A percentile compares a stretch with the other conserved stretches of the same genome.
phyloP scores from a whole-genome alignment of 2,329 filamentous ascomycete species.

The Colletotrichum scovillei region DNA sequence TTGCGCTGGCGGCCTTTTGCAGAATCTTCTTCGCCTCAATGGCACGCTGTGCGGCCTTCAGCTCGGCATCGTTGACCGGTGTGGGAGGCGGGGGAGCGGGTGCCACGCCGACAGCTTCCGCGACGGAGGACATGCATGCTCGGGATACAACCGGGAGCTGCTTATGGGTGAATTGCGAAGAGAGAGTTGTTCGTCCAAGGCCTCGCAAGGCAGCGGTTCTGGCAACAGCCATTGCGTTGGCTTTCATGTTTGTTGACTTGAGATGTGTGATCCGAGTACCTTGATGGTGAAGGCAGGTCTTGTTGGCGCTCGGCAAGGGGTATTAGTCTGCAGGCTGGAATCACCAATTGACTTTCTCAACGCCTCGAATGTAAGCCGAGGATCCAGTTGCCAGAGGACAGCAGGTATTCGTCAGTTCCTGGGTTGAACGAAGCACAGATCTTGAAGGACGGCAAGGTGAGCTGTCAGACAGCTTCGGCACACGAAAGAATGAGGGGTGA shows the following conservation, averaged over 20 bases:
- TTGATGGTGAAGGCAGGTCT: background rate
- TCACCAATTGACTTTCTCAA: background rate
- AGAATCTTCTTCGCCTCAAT: slow-evolving; percentile 46
- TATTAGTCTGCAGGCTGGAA: background rate
- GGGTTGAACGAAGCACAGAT: background rate
- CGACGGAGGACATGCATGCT: slow-evolving; percentile 29
- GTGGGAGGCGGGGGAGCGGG: slow-evolving; percentile 26
- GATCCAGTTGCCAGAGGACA: background rate
- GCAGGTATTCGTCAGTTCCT: background rate
- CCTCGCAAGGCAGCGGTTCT: slow-evolving; percentile 12
- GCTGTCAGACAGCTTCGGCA: background rate
- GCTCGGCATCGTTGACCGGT: background rate
- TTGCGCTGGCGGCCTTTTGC: slow-evolving; percentile 68
- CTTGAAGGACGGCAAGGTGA: background rate
- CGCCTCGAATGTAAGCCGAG: too few relatives aligned
- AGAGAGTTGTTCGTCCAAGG: background rate
- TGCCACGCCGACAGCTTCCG: slow-evolving; percentile 20
- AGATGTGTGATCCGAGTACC: background rate
- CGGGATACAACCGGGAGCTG: background rate
- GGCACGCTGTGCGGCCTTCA: slow-evolving; percentile 14
- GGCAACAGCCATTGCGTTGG: slow-evolving; percentile 9
- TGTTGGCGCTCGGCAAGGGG: background rate
- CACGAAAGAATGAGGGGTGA: slow-evolving; percentile 12
- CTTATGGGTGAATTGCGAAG: background rate
- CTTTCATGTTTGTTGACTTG: background rate